Base-by-base conservation (phyloP, 2,329 filamentous ascomycete genomes). In the Alternaria sp. region DNA sequence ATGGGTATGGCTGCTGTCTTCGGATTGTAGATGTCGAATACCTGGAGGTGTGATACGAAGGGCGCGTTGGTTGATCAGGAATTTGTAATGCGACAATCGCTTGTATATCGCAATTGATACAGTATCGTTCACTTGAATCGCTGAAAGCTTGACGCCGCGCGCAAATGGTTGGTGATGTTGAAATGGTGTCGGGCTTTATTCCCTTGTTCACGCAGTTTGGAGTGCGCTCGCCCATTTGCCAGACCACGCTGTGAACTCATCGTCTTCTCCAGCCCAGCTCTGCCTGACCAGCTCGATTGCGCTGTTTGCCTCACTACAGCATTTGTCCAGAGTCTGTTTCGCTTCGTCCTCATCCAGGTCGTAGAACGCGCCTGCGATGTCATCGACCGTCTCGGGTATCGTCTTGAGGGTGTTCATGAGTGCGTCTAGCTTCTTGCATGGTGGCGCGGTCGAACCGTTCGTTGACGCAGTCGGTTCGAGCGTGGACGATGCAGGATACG, bases 211-310 rank as follows among this genome's bases (percentile, higher is more conserved):
- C 15, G 40, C 51, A 30, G 81, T 79, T 21, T 81, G 78, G 58
- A 85, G 68, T 23, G 83, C 82, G 50, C 78, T 80, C 40, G 78
- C 62, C 86, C 86, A 89, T 54, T 86, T 87, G 52, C 82, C 83
- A n/a, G 86, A 88, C 93, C 93, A 97, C 15, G 86, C 83, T 0
- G 89, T 91, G 74, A 96, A 97, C 72, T 91, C 92, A 72, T 97
- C 93, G 17, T 87, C 84, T 50, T 86, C 80, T 0, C 86, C 89
- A 3, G 86, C 80, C 91, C 91, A 94, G 19, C 85, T 83, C 62
- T 83, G 81, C 54, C 82, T 81, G 12, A 92, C 79, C 51, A 90
- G 74, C 59, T 87, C 84, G 0, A 86, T 84, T 0, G 85, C 86
- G 1, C 79, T 81, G 68, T 86, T 86, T 0, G 90, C 89, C 54